These are phyloP conservation scores for Leccinum olivaceopallidum DNA, from an alignment of 768 basidiomycete genomes.

Conservation along the genomic window DNA sequence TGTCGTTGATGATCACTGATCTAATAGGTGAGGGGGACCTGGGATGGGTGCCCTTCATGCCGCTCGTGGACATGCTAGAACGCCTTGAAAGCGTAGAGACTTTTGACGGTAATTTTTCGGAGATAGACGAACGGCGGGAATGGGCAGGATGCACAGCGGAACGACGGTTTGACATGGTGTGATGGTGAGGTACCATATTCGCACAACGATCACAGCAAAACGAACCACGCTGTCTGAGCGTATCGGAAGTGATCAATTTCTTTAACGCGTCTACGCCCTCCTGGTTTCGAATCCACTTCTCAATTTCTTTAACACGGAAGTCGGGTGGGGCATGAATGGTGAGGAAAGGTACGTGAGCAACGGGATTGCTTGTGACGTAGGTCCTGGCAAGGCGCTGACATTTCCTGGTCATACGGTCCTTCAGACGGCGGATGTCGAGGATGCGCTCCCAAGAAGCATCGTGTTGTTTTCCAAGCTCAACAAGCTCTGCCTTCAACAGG, in stretches of 20 bases:
- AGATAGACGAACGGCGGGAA: constrained; percentile 27
- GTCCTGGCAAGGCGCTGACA: constrained; percentile 62
- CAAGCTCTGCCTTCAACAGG: constrained; percentile 59
- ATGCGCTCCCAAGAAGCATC: constrained; percentile 66
- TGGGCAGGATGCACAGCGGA: constrained; percentile 26
- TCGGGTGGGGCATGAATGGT: constrained; percentile 69
- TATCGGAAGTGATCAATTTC: constrained; percentile 21
- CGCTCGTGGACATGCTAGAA: constrained; percentile 13
- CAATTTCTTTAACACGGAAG: constrained; percentile 78
- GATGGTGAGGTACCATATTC: constrained; percentile 35
- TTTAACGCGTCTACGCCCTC: constrained; percentile 28
- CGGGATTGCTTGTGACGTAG: constrained; percentile 39
- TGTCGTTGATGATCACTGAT: constrained; percentile 14
- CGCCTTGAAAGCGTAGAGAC: constrained; percentile 22
- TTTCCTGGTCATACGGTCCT: constrained; percentile 82
- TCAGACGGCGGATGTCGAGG: constrained; percentile 72
- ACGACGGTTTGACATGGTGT: constrained; percentile 29
- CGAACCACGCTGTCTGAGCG: constrained; percentile 28
- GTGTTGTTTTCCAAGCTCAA: constrained; percentile 59
- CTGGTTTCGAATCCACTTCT: constrained; percentile 69
- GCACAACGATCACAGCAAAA: constrained; percentile 37
- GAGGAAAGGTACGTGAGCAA: constrained; percentile 52
- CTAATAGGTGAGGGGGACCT: constrained; percentile 16
- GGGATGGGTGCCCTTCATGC: background rate
- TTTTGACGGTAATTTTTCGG: constrained; percentile 20